Percentiles rank a stretch among this genome's conserved stretches.
Evolutionary conservation across 139 green algal genomes (phyloP).

Genomic region (Spirogloea muscicola): DNA sequence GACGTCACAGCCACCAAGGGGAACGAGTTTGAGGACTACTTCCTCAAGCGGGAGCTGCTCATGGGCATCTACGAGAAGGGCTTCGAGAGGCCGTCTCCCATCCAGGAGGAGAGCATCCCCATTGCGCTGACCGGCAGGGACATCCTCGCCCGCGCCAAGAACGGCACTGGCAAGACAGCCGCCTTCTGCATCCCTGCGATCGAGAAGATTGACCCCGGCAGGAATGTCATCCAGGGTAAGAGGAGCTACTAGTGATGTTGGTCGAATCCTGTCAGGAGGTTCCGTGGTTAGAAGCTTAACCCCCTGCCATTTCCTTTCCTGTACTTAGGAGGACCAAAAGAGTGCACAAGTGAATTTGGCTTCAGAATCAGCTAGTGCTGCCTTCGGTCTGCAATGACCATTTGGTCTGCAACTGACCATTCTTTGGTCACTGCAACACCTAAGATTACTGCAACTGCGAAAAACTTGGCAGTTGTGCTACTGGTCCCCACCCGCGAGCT

Average conservation of each 20-base stretch:
- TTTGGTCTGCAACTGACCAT: too few relatives aligned
- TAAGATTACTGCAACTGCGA: too few relatives aligned
- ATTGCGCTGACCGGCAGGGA: conserved; percentile 95
- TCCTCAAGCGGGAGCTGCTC: conserved; percentile 94
- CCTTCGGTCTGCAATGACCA: too few relatives aligned
- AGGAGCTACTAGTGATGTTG: too few relatives aligned
- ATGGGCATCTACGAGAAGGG: conserved; percentile 99
- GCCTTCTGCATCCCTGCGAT: conserved; percentile 97
- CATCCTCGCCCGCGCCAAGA: conserved; percentile 98
- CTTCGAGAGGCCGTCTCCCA: conserved; percentile 75
- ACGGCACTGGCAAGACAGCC: conserved; percentile 98
- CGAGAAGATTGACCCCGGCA: conserved; percentile 83
- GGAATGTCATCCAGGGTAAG: conserved; percentile 87
- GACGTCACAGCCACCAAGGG: conserved; percentile 97
- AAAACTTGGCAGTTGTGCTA: conserved; percentile 81
- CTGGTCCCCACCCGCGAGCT: conserved; percentile 97
- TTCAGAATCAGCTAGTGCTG: too few relatives aligned
- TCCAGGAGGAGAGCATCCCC: conserved; percentile 93
- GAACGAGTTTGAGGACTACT: conserved; percentile 99
- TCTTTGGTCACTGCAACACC: too few relatives aligned
- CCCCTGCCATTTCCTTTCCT: too few relatives aligned
- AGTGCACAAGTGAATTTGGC: too few relatives aligned
- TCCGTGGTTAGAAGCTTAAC: too few relatives aligned
- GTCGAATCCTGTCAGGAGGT: too few relatives aligned
- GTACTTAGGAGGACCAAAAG: too few relatives aligned